Base-by-base conservation (phyloP, 2,329 filamentous ascomycete species). In the Exserohilum rostratum region DNA sequence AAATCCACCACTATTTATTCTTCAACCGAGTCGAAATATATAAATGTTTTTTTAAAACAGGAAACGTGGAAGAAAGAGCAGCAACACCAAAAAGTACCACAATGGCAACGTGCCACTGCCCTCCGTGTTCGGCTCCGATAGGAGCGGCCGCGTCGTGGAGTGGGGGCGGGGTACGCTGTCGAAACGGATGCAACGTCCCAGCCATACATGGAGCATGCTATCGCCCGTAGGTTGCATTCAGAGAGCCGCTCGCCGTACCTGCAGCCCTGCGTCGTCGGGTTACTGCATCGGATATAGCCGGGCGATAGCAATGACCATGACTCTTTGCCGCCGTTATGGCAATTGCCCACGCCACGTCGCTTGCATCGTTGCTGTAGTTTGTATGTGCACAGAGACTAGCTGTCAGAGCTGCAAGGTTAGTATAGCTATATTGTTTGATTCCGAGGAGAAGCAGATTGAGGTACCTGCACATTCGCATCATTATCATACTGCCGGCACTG, bases 281-380 rank as follows among this genome's bases (percentile, higher is more conserved):
- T 64, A 62, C 61, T 58, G 30, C 37, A 59, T 58, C 25, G 37
- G 59, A 57, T 35, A 30, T 50, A 42, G 50, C 57, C 59, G 56
- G 45, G 31, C 33, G 43, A 46, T 34, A 46, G 20, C 30, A n/a
- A 15, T n/a, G 13, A 7, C n/a, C 13, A 46, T 45, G 42, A 45
- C 30, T 45, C 18, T 34, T 25, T 20, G 12, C 4, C 7, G 20
- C n/a, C 33, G 43, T 34, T 30, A 35, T 17, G 15, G 9, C 27
- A 29, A 4, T 5, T 7, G 22, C 22, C 22, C 22, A 25, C 22
- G 22, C 22, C 22, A 25, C 22, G 22, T 25, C 7, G 22, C 22
- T 25, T 25, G 22, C 22, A 25, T n/a, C n/a, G n/a, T n/a, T n/a
- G n/a, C n/a, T n/a, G n/a, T n/a, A n/a, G n/a, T n/a, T n/a, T n/a